These are phyloP conservation scores for Fagopyrum tataricum DNA, from an alignment of 148 eudicot genomes.

Conservation along the genomic window DNA sequence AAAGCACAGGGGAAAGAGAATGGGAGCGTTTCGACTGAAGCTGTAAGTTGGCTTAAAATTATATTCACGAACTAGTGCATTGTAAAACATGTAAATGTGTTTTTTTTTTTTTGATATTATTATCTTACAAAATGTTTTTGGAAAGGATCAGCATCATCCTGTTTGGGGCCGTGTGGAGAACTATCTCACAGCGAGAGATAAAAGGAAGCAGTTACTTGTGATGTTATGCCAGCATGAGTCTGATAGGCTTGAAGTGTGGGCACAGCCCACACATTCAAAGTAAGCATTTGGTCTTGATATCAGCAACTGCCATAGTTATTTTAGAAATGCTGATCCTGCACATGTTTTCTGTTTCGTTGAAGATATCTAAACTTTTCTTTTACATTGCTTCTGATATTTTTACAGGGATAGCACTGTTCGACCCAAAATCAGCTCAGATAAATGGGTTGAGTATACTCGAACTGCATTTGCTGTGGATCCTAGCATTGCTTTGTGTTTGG, in stretches of 20 bases:
- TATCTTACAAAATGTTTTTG: conserved; percentile 16
- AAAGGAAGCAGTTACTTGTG: conserved; percentile 82
- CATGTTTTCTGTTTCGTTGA: neutral
- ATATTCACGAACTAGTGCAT: neutral
- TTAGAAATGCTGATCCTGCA: neutral
- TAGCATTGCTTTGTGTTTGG: conserved; percentile 71
- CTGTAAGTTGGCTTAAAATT: conserved; percentile 36
- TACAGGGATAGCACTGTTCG: conserved; percentile 70
- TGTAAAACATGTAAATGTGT: neutral
- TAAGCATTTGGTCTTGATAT: conserved; percentile 24
- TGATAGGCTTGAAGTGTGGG: conserved; percentile 99
- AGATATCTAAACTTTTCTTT: neutral
- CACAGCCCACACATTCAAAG: conserved; percentile 79
- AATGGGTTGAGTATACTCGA: conserved; percentile 86
- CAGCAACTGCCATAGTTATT: neutral
- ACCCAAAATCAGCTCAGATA: conserved; percentile 73
- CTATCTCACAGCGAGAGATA: conserved; percentile 62
- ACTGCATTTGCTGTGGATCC: conserved; percentile 97
- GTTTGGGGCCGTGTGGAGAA: conserved; percentile 92
- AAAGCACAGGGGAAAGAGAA: conserved; percentile 63
- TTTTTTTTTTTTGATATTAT: neutral
- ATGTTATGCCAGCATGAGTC: conserved; percentile 97
- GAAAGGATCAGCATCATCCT: conserved; percentile 77
- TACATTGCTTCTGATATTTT: conserved; percentile 10
- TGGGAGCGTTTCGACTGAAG: conserved; percentile 51